Base-by-base conservation (phyloP, 441 rosid genomes). In the Aquilaria agallochum region DNA sequence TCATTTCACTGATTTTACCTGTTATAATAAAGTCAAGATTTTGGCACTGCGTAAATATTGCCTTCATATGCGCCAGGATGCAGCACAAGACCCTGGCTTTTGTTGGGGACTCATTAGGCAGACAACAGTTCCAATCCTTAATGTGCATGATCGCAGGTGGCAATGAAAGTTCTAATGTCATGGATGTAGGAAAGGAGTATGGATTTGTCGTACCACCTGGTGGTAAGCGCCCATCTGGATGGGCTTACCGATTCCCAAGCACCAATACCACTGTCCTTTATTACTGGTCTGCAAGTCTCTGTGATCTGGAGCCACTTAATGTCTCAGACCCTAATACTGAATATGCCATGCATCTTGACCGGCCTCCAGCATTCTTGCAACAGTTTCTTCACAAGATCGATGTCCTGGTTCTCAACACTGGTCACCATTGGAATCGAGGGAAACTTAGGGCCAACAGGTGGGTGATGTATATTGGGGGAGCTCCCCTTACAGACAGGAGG, bases 371-470 rank as follows among this genome's bases (percentile, higher is more conserved):
- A 9, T 90, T 93, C 70, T 62, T 88, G 79, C 79, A 71, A 6
- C 73, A 67, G 20, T 82, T 66, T 80, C 84, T 93, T 64, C 79
- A 71, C 57, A 84, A 55, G 60, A 70, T 90, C 31, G 71, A 87
- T 47, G 86, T 93, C 27, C 68, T 93, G 67, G 92, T 93, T 60
- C 95, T 93, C 64, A 90, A 90, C 79, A 83, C 97, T 0, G 98
- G 97, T 42, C 98, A 93, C 65, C 97, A 90, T 20, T 90, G 98
- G 98, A 93, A 93, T 66, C 71, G 96, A 47, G 98, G 96, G 64
- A 93, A 90, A 71, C 76, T 93, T 58, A 81, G 64, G 5, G 90
- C 76, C 6, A 88, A 93, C 69, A 73, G 78, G 65, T 90, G 97
- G 98, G 85, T 93, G 62, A 88, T 90, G 96, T 66, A 93, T 66